A percentile compares a stretch with the other conserved stretches of the same genome.
phyloP scores from a whole-genome alignment of 148 eudicot species.

The Simmondsia chinensis region DNA sequence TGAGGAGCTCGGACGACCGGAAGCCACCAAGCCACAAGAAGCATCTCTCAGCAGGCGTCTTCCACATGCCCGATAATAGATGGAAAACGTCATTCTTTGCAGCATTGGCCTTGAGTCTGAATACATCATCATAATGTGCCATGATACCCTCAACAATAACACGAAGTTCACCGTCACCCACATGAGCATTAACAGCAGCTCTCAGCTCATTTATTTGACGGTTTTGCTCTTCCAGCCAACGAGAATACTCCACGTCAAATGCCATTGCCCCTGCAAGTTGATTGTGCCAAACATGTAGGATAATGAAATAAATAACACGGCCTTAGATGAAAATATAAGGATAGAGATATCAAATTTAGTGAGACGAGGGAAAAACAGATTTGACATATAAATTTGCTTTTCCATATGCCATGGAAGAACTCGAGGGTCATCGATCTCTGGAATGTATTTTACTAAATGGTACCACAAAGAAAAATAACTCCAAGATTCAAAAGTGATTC shows the following conservation, averaged over 20 bases:
- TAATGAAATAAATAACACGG: no score
- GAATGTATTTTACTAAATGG: no score
- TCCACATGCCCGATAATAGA: conserved; percentile 56
- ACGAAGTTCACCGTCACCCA: conserved; percentile 48
- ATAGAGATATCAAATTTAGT: no score
- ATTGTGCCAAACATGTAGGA: neutral
- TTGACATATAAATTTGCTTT: neutral
- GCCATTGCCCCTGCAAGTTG: conserved; percentile 40
- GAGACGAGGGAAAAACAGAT: neutral
- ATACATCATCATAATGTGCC: conserved; percentile 42
- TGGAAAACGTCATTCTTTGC: conserved; percentile 54
- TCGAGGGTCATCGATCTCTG: no score
- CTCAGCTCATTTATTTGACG: conserved; percentile 40
- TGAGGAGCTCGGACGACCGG: conserved; percentile 51
- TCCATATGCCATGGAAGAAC: neutral
- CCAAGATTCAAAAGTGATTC: no score
- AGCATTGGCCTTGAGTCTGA: conserved; percentile 39
- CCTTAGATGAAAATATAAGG: no score
- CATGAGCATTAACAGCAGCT: conserved; percentile 45
- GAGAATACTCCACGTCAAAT: conserved; percentile 48
- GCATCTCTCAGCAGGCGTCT: conserved; percentile 54
- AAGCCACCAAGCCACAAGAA: conserved; percentile 54
- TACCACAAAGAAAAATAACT: no score
- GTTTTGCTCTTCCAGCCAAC: conserved; percentile 53
- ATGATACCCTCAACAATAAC: conserved; percentile 37